Evolutionary conservation across 2,329 filamentous ascomycete species (phyloP).

Genomic region (Nectriaceae sp.): DNA sequence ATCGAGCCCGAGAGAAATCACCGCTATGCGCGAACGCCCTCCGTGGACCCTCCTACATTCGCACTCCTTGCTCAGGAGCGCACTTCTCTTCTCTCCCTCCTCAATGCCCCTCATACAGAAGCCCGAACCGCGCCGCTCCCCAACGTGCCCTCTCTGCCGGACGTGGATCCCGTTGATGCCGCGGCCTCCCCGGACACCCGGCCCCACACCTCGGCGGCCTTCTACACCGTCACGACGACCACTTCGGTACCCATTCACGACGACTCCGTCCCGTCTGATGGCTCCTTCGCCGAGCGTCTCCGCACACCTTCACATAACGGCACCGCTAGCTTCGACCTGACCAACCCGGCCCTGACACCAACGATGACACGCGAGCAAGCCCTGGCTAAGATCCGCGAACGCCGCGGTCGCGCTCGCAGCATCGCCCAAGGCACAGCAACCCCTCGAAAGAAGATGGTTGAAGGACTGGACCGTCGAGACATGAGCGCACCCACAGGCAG

Average conservation of each 20-base stretch:
- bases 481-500: slow-evolving; percentile 49
- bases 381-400: slow-evolving; percentile 72
- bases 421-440: slow-evolving; percentile 65
- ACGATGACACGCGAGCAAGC: slow-evolving; percentile 75
- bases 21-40: slow-evolving; percentile 59
- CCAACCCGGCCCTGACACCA: slow-evolving; percentile 61
- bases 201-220: slow-evolving; percentile 48
- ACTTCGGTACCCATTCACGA: slow-evolving; percentile 54
- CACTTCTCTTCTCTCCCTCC: slow-evolving; percentile 61
- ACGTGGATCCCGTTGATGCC: slow-evolving; percentile 15
- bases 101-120: slow-evolving; percentile 54
- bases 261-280: slow-evolving; percentile 39
- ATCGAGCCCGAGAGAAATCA: slow-evolving; percentile 35
- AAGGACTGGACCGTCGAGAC: slow-evolving; percentile 48
- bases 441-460: slow-evolving; percentile 55
- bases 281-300: slow-evolving; percentile 46
- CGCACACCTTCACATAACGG: slow-evolving; percentile 46
- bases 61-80: slow-evolving; percentile 55
- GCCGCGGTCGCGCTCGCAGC: slow-evolving; percentile 70
- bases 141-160: slow-evolving; percentile 41
- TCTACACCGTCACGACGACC: slow-evolving; percentile 52
- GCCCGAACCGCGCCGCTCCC: slow-evolving; percentile 36
- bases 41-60: slow-evolving; percentile 62
- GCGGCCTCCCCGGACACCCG: slow-evolving; percentile 32
- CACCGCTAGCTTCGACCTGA: slow-evolving; percentile 50